A percentile compares a stretch with the other conserved stretches of the same genome.
These are phyloP conservation scores for Sarocladiaceae sp. DNA, from an alignment of 2,329 filamentous ascomycete genomes.

Conservation along the genomic window DNA sequence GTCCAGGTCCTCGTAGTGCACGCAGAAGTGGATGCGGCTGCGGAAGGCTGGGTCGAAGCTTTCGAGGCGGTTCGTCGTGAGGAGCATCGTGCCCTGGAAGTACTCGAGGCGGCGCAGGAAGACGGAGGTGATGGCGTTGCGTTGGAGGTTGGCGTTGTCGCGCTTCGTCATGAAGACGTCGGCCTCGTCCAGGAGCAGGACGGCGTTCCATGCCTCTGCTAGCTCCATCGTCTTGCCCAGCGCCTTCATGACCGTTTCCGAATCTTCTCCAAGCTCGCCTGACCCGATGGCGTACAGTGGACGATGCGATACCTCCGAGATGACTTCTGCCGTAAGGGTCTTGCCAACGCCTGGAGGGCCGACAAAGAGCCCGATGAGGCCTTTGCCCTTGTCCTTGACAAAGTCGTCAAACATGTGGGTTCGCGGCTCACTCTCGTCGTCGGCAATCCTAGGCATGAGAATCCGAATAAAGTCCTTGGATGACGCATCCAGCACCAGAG, in stretches of 20 bases:
- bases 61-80: slow-evolving; percentile 82
- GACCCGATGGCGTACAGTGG: slow-evolving; percentile 34
- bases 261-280: slow-evolving; percentile 27
- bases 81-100: slow-evolving; percentile 82
- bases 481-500: no score
- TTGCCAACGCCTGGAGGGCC: slow-evolving; percentile 41
- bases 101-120: slow-evolving; percentile 84
- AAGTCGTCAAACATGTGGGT: slow-evolving; percentile 20
- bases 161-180: slow-evolving; percentile 80
- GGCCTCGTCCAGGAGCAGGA: slow-evolving; percentile 78
- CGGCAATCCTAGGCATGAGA: no score
- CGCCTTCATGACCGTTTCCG: background rate
- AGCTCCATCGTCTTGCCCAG: background rate
- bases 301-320: slow-evolving; percentile 30
- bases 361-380: slow-evolving; percentile 38
- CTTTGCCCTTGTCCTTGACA: slow-evolving; percentile 29
- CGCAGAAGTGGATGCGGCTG: background rate
- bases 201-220: slow-evolving; percentile 61
- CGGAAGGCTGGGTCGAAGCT: slow-evolving; percentile 20
- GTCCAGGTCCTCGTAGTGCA: background rate
- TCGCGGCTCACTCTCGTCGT: slow-evolving; percentile 22
- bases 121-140: slow-evolving; percentile 79
- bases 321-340: slow-evolving; percentile 34
- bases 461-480: no score
- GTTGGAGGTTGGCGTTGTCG: slow-evolving; percentile 73